Conservation (phyloP, 73 alveolate genomes). For the Blepharisma japonicum region DNA sequence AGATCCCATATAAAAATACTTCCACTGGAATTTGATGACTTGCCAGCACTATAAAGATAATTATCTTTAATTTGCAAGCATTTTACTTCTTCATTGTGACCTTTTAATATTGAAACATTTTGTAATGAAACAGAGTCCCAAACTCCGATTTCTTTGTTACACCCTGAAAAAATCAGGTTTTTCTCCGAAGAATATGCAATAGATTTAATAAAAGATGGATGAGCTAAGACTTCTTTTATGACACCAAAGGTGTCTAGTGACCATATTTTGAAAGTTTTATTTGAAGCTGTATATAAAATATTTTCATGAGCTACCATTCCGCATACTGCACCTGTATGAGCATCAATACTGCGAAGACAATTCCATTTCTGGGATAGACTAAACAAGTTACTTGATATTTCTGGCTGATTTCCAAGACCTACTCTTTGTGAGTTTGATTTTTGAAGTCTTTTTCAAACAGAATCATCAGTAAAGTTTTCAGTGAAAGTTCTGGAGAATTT, state of each 20-base stretch:
- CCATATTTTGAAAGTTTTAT: constrained; percentile 58
- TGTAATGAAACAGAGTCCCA: constrained; percentile 61
- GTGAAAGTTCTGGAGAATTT: not conserved
- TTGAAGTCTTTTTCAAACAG: not conserved
- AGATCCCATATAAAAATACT: constrained; percentile 59
- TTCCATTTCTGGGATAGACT: constrained; percentile 10
- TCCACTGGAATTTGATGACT: constrained; percentile 32
- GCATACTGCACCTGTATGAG: constrained; percentile 6
- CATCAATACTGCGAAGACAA: not conserved
- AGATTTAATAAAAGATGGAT: constrained; percentile 41
- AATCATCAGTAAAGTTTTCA: not conserved
- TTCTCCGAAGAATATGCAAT: constrained; percentile 38
- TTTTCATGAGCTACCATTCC: constrained; percentile 42
- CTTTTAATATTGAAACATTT: constrained; percentile 40
- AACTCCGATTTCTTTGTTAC: constrained; percentile 44
- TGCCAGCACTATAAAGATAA: constrained; percentile 54
- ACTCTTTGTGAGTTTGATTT: not conserved
- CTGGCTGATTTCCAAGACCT: not conserved
- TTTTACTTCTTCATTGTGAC: constrained; percentile 60
- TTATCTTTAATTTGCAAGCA: constrained; percentile 35
- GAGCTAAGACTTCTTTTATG: constrained; percentile 53
- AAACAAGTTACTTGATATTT: not conserved
- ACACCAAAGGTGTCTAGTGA: constrained; percentile 48
- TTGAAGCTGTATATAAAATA: constrained; percentile 50
- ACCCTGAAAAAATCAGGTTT: constrained; percentile 46